Conservation (phyloP, 1,139 yeast species). For the Taiozyma sp. region DNA sequence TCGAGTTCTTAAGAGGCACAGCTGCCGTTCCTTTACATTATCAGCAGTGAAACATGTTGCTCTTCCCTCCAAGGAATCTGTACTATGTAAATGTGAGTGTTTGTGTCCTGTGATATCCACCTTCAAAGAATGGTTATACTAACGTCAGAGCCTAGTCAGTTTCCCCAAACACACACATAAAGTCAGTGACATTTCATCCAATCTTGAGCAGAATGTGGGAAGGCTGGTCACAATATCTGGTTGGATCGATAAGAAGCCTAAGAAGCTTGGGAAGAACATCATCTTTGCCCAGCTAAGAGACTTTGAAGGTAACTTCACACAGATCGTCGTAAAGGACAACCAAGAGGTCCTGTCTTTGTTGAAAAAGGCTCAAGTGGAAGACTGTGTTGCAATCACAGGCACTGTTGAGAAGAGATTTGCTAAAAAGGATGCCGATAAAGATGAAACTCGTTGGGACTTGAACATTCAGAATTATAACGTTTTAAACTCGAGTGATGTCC, state of each 20-base stretch:
- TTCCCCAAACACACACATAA: conserved; percentile 31
- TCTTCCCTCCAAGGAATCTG: not conserved
- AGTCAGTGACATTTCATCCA: conserved; percentile 18
- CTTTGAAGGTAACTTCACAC: conserved; percentile 59
- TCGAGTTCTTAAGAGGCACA: not conserved
- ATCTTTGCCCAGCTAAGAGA: conserved; percentile 76
- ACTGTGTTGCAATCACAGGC: conserved; percentile 72
- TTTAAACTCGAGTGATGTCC: conserved; percentile 61
- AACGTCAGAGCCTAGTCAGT: not conserved
- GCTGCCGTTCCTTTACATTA: not conserved
- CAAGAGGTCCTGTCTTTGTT: conserved; percentile 36
- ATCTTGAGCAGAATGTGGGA: conserved; percentile 7
- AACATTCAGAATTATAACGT: conserved; percentile 46
- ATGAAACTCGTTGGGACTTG: conserved; percentile 47
- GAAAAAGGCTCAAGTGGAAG: conserved; percentile 59
- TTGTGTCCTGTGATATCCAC: not conserved
- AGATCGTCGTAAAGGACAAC: conserved; percentile 50
- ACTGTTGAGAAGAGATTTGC: conserved; percentile 30
- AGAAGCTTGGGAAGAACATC: conserved; percentile 50
- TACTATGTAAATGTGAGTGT: not conserved
- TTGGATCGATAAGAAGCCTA: conserved; percentile 76
- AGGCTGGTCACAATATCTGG: conserved; percentile 40
- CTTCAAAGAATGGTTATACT: not conserved
- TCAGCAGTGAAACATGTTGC: not conserved
- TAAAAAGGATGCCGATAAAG: conserved; percentile 15